Base-by-base conservation (phyloP, 441 rosid genomes). In the Erysimum pusillum region DNA sequence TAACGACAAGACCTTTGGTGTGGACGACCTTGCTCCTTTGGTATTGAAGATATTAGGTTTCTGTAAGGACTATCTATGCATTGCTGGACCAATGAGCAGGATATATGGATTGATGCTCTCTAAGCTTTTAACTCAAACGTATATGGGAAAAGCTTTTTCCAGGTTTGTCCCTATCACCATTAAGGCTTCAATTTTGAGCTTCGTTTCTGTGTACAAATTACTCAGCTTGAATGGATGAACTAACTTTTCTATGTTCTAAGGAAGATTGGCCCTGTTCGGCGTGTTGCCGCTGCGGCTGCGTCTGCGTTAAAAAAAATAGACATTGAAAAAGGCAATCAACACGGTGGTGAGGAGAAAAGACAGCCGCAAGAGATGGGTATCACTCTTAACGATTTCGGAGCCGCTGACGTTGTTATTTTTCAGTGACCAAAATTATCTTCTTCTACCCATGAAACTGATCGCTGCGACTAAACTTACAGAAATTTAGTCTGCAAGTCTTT, bases 11-110 rank as follows among this genome's bases (percentile, higher is more conserved):
- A 75, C 74, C 74, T 48, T 69, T 39, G 81, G 85, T 48, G 85
- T 81, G 75, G 75, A 78, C 62, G 95, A 91, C 76, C 80, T 85
- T 25, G 82, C 91, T 69, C 98, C 97, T 36, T 81, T 93, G 74
- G 99, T 88, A 14, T 69, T 87, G 85, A 90, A 85, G 87, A 85
- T 91, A 22, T 62, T 93, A 53, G 83, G 86, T 70, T 89, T 90
- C 65, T 93, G 88, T 70, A 91, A 88, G 86, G 97, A 93, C 76
- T 93, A 93, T 76, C 92, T 95, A 42, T 86, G 94, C 1, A 89
- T 53, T 85, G 88, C 99, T 5, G 99, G 98, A 44, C 97, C 99
- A 3, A 95, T 95, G 98, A 89, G 98, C 14, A 85, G 87, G 57
- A 93, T 95, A 39, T 87, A 97, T 1, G 98, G 94, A 67, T 83